Evolutionary conservation across 2,329 filamentous ascomycete species (phyloP).

Genomic region (Paraphoma sp.): DNA sequence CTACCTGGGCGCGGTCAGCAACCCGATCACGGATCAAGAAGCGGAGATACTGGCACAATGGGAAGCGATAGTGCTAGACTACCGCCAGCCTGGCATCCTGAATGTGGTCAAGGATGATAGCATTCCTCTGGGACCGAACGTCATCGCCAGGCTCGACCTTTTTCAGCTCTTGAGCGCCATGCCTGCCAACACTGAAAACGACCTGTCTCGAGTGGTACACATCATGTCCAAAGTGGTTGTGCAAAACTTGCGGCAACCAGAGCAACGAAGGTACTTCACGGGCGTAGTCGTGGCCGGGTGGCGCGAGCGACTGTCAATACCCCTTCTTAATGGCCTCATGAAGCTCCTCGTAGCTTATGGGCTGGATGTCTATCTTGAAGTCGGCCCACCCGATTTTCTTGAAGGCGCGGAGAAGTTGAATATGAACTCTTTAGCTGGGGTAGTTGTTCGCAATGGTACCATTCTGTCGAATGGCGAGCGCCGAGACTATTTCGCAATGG

Average conservation of each 20-base stretch:
- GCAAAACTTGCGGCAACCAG: slow-evolving; percentile 29
- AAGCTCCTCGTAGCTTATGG: slow-evolving; percentile 40
- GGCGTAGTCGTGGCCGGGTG: slow-evolving; percentile 44
- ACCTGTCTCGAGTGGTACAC: slow-evolving; percentile 34
- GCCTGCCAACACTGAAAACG: slow-evolving; percentile 28
- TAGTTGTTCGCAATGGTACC: slow-evolving; percentile 45
- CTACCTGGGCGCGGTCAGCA: slow-evolving; percentile 39
- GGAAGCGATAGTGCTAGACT: slow-evolving; percentile 42
- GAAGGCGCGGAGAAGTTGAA: slow-evolving; percentile 33
- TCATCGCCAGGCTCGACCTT: slow-evolving; percentile 43
- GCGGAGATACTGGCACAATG: slow-evolving; percentile 36
- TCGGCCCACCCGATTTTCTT: slow-evolving; percentile 42
- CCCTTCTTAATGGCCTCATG: slow-evolving; percentile 38
- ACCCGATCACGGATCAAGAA: slow-evolving; percentile 35
- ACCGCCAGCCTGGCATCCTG: slow-evolving; percentile 36
- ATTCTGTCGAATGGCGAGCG: slow-evolving; percentile 43
- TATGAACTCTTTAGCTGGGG: slow-evolving; percentile 35
- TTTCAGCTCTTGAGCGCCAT: slow-evolving; percentile 27
- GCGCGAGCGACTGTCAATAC: slow-evolving; percentile 34
- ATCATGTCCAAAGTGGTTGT: slow-evolving; percentile 32
- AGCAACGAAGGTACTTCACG: slow-evolving; percentile 38
- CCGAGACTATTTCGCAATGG: slow-evolving; percentile 47
- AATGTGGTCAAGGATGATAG: slow-evolving; percentile 35
- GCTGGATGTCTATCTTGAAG: slow-evolving; percentile 43
- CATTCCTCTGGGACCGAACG: slow-evolving; percentile 34